phyloP scores from a whole-genome alignment of 2,329 filamentous ascomycete species.

The Xylaria sp. region DNA sequence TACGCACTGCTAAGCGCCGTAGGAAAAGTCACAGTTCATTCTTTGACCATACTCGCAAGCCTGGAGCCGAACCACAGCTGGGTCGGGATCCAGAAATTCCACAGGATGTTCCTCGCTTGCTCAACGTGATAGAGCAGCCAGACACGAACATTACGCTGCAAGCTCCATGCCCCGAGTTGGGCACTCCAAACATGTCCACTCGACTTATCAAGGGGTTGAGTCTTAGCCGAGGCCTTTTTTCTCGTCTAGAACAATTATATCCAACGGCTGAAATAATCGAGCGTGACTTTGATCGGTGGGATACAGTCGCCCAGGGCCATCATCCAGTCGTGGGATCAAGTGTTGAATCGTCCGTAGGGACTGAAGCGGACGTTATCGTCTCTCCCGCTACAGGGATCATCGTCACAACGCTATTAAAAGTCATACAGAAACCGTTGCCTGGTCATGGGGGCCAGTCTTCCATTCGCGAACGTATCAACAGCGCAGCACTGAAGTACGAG shows the following conservation, averaged over 20 bases:
- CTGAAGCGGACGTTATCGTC: slow-evolving; percentile 68
- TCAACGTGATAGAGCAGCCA: not conserved
- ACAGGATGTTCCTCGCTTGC: not conserved
- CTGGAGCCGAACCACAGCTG: not conserved
- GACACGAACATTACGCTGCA: not conserved
- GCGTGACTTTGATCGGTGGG: slow-evolving; percentile 48
- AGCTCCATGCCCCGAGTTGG: slow-evolving; percentile 22
- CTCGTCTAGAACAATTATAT: slow-evolving; percentile 45
- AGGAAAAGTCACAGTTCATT: slow-evolving; percentile 27
- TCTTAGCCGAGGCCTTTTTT: slow-evolving; percentile 44
- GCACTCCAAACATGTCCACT: slow-evolving; percentile 3
- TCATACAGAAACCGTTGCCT: slow-evolving; percentile 66
- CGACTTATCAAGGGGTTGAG: slow-evolving; percentile 48
- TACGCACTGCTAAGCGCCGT: slow-evolving; percentile 27
- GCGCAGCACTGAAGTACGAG: slow-evolving; percentile 57
- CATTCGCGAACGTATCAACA: slow-evolving; percentile 51
- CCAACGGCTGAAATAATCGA: slow-evolving; percentile 52
- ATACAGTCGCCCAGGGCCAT: slow-evolving; percentile 33
- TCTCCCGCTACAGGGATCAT: slow-evolving; percentile 66
- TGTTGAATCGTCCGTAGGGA: slow-evolving; percentile 36
- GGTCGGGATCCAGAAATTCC: not conserved
- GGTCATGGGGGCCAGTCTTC: slow-evolving; percentile 45
- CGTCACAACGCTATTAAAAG: slow-evolving; percentile 63
- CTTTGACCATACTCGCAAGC: slow-evolving; percentile 15
- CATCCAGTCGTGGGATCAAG: slow-evolving; percentile 33